Base-by-base conservation (phyloP, 257 asterid species). In the Vinca minor region DNA sequence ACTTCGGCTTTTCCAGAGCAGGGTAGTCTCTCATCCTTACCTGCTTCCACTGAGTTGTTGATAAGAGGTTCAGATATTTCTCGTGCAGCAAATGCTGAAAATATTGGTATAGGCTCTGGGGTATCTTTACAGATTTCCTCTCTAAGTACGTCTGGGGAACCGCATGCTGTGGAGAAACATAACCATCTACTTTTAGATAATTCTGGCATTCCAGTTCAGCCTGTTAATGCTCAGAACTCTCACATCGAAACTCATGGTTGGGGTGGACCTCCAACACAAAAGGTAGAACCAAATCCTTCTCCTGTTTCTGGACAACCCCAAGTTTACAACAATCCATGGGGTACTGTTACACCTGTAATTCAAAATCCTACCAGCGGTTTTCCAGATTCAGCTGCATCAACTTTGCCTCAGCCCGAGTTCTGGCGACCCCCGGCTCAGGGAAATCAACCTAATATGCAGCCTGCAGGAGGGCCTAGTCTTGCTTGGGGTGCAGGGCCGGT, bases 401-500 rank as follows among this genome's bases (percentile, higher is more conserved):
- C 76, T 64, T 69, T 78, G 78, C 70, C 84, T 62, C 95, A 83
- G 59, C 67, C 89, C 14, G 94, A 89, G 68, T 77, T 68, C 29
- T 83, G 92, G 96, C 69, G 81, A 34, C 79, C 93, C 54, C 69
- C 58, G 18, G 64, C 74, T 44, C 89, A 81, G 76, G 74, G 76
- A 54, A 76, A 65, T 75, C 95, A 79, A 72, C 78, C 79, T 28
- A 86, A 73, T 83, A 78, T 82, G 73, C 88, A 71, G 64, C 74
- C 83, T 20, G 74, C 87, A 39, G 66, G 78, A 11, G 50, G 79
- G 14, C 76, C 88, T 28, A 78, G 64, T 59, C 76, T 74, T 15
- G 73, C 84, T 3, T 89, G 94, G 95, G 77, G 78, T 31, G 57
- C 74, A 55, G 88, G 82, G 71, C 71, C 77, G 23, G 63, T 71